Evolutionary conservation across 805 yeast species (phyloP).

Genomic region (Kregervanrija delftensis): DNA sequence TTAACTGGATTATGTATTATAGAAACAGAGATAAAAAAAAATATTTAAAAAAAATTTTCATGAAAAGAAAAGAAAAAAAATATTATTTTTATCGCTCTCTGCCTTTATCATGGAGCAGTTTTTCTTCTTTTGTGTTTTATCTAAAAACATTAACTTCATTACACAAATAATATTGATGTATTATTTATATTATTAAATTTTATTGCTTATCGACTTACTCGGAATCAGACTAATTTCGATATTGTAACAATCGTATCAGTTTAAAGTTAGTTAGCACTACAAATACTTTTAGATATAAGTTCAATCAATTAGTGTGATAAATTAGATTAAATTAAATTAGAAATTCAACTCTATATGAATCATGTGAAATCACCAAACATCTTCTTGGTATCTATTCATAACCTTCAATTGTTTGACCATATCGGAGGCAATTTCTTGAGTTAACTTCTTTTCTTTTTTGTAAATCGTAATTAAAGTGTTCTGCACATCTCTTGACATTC

Average conservation of each 20-base stretch:
- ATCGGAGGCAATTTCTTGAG: slow-evolving; percentile 65
- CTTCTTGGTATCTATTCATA: slow-evolving; percentile 90
- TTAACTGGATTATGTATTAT: not conserved
- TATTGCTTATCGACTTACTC: no score
- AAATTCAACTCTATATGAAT: no score
- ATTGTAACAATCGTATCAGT: no score
- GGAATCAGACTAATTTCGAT: no score
- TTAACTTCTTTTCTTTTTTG: slow-evolving; percentile 52
- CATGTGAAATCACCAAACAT: slow-evolving; percentile 64
- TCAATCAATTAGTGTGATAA: no score
- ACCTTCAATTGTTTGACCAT: slow-evolving; percentile 72
- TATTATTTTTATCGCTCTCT: not conserved
- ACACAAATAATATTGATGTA: no score
- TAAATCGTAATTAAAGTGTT: slow-evolving; percentile 58
- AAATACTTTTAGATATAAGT: no score
- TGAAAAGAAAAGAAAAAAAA: not conserved
- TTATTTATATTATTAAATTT: no score
- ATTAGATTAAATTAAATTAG: no score
- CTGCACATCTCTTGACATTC: slow-evolving; percentile 94
- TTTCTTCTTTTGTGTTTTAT: not conserved
- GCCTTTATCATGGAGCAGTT: not conserved
- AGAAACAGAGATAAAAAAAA: not conserved
- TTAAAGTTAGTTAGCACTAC: no score
- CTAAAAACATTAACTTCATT: no score
- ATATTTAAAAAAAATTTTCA: not conserved